phyloP scores from a whole-genome alignment of 305 asterid species.

The Withania somnifera region DNA sequence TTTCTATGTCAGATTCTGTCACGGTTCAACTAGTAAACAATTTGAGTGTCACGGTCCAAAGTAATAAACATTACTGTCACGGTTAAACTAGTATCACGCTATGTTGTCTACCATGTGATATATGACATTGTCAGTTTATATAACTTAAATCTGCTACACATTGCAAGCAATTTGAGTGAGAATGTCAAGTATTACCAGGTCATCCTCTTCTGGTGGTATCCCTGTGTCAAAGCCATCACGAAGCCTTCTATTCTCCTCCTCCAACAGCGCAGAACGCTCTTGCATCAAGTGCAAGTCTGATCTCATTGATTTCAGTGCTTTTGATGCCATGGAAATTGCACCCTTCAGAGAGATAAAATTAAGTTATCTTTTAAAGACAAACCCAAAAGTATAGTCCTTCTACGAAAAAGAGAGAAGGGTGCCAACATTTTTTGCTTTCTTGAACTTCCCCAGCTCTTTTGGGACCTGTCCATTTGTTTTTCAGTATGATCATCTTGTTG shows the following conservation, averaged over 20 bases:
- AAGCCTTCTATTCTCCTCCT: conserved; percentile 78
- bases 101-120: not conserved
- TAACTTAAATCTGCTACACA: not conserved
- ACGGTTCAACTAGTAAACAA: not conserved
- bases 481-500: conserved; percentile 16
- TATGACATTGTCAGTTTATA: not conserved
- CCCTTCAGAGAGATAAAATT: conserved; percentile 24
- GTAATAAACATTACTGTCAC: too few species aligned
- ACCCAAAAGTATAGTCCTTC: not conserved
- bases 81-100: not conserved
- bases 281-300: conserved; percentile 70
- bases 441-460: conserved; percentile 43
- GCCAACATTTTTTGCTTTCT: conserved; percentile 73
- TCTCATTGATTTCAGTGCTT: conserved; percentile 63
- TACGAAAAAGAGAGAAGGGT: not conserved
- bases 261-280: conserved; percentile 62
- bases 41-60: not conserved
- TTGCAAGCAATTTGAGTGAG: not conserved
- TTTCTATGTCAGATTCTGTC: not conserved
- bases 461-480: conserved; percentile 19
- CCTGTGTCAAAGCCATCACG: conserved; percentile 49
- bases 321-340: conserved; percentile 86
- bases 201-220: conserved; percentile 71
- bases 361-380: not conserved
- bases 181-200: conserved; percentile 37